Conservation (phyloP, 164 flowering plant genomes). For the Dillenia suffruticosa region DNA sequence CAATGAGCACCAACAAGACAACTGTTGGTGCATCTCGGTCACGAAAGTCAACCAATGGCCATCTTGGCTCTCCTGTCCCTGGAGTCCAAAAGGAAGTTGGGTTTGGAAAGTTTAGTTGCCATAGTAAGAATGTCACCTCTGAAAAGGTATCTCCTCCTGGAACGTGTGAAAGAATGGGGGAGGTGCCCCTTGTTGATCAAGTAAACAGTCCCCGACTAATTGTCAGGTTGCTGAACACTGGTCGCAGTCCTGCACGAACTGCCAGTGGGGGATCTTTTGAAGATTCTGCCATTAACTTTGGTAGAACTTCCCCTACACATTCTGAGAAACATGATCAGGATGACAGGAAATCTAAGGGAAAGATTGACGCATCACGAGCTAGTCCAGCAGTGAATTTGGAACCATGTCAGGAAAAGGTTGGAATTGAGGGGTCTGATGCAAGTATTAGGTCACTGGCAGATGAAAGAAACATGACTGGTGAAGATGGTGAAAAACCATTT, state of each 20-base stretch:
- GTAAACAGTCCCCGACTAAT: slow-evolving; percentile 64
- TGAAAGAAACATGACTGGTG: slow-evolving; percentile 29
- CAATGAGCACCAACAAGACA: slow-evolving; percentile 36
- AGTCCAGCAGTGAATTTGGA: slow-evolving; percentile 36
- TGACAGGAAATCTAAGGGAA: slow-evolving; percentile 12
- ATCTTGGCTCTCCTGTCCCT: slow-evolving; percentile 31
- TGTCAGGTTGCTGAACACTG: slow-evolving; percentile 69
- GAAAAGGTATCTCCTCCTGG: slow-evolving; percentile 56
- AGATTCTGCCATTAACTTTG: slow-evolving; percentile 28
- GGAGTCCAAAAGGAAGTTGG: slow-evolving; percentile 48
- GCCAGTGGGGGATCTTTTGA: slow-evolving; percentile 39
- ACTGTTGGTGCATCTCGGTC: slow-evolving; percentile 41
- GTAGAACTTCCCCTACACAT: slow-evolving; percentile 48
- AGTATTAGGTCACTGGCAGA: slow-evolving; percentile 51
- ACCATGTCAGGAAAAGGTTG: slow-evolving; percentile 58
- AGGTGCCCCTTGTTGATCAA: slow-evolving; percentile 26
- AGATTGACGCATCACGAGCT: slow-evolving; percentile 11
- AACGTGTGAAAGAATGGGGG: slow-evolving; percentile 41
- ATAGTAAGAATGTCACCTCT: slow-evolving; percentile 26
- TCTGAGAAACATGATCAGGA: slow-evolving; percentile 25
- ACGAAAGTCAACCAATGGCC: slow-evolving; percentile 58
- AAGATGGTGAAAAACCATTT: slow-evolving; percentile 16
- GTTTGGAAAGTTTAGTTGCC: slow-evolving; percentile 27
- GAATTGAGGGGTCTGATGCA: slow-evolving; percentile 41
- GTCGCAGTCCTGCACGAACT: slow-evolving; percentile 38